Evolutionary conservation across 176 grass and related monocot genomes (phyloP), one percentile per base, ranked within the genome.

Genomic region (Sorghum bicolor): DNA sequence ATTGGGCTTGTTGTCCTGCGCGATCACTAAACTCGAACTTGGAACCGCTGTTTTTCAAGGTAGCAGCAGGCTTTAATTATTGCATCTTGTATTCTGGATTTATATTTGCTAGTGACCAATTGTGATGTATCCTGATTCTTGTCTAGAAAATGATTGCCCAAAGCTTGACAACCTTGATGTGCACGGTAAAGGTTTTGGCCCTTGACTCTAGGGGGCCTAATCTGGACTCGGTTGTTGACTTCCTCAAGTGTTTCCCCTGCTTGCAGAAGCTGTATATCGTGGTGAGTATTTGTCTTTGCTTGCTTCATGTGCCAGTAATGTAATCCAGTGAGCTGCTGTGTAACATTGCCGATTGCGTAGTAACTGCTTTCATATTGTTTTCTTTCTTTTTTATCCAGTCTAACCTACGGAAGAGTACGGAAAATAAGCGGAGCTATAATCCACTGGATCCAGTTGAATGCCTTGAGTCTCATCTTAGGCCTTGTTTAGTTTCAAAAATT

Each of bases 201-300:
- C 12, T 84, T 32, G 0, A 33, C 2, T 69, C 83, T 5, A 2
- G 10, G 1, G 83, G 83, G 6, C 83, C 74, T 8, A 33, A 77
- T 85, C 64, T 85, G 47, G 74, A 77, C 10, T 2, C 25, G 0
- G 3, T 85, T 70, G 2, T 83, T 50, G 58, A 24, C 20, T 34
- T 83, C 1, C 57, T 83, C 7, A 65, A 63, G 33, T 83, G 81
- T 2, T 83, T 83, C 25, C 81, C 81, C 22, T 83, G 47, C 20
- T 5, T 69, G 1, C 64, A 85, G 64, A 69, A 60, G 8, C 12
- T 85, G 6, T 77, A 77, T 50, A 70, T 85, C 19, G 1, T 1
- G 6, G 83, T 77, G 16, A 84, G 44, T 38, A 13, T 26, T 38
- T 38, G 3, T 17, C 5, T 68, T 24, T 5, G 48, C 16, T 67